These are phyloP conservation scores for Suillus sp. DNA, from an alignment of 768 basidiomycete species.

Conservation along the genomic window DNA sequence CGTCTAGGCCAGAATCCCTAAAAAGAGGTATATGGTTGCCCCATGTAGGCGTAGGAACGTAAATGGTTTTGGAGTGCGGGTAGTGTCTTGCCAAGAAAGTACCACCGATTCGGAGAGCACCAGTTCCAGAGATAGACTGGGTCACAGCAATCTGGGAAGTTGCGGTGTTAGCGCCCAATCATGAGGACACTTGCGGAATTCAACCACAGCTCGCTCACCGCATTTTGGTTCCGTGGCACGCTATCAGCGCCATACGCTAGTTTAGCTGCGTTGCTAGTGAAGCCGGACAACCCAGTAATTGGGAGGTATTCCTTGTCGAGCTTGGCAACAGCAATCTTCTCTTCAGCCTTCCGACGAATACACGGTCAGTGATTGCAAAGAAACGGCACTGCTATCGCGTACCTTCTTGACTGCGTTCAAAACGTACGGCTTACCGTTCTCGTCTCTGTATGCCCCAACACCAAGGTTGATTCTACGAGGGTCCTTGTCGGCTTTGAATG, in stretches of 20 bases:
- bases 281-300: conserved; percentile 87
- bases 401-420: conserved; percentile 89
- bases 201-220: conserved; percentile 49
- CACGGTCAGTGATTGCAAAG: conserved; percentile 8
- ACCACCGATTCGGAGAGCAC: conserved; percentile 93
- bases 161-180: conserved; percentile 13
- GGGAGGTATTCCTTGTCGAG: conserved; percentile 96
- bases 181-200: conserved; percentile 1
- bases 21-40: conserved; percentile 95
- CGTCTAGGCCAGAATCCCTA: conserved; percentile 92
- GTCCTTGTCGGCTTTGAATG: conserved; percentile 94
- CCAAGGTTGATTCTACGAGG: conserved; percentile 96
- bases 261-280: conserved; percentile 84
- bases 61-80: conserved; percentile 83
- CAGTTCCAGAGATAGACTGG: conserved; percentile 97
- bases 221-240: conserved; percentile 64
- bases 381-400: conserved; percentile 11
- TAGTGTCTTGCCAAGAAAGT: conserved; percentile 91
- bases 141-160: conserved; percentile 71
- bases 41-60: conserved; percentile 94
- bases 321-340: conserved; percentile 60
- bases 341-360: conserved; percentile 63
- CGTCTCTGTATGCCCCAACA: conserved; percentile 96
- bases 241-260: conserved; percentile 90
- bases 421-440: conserved; percentile 92